A percentile compares a stretch with the other conserved stretches of the same genome.
phyloP scores from a whole-genome alignment of 768 basidiomycete genomes.

The Rhodotorula toruloides region DNA sequence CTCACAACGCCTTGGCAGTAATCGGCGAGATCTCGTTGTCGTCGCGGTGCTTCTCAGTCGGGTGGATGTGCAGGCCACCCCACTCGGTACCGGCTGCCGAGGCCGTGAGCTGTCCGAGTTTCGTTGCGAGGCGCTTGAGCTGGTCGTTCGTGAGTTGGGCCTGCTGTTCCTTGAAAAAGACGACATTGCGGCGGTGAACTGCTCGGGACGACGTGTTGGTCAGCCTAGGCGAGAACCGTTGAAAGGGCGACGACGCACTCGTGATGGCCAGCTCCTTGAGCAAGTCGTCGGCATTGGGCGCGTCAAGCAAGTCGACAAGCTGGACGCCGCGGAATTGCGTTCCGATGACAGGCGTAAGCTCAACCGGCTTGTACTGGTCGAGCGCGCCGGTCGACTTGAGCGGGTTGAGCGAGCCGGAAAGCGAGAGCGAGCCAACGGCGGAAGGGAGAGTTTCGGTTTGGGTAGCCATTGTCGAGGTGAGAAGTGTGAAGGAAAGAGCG shows the following conservation, averaged over 20 bases:
- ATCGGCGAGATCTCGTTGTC: slow-evolving; percentile 58
- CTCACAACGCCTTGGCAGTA: slow-evolving; percentile 49
- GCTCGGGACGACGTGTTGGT: slow-evolving; percentile 50
- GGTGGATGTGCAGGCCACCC: slow-evolving; percentile 30
- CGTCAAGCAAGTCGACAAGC: slow-evolving; percentile 52
- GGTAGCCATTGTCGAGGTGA: too few species aligned
- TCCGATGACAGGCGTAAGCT: slow-evolving; percentile 57
- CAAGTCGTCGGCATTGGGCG: slow-evolving; percentile 54
- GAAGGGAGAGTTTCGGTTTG: too few species aligned
- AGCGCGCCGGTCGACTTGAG: slow-evolving; percentile 40
- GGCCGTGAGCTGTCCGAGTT: neutral
- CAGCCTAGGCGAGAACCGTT: slow-evolving; percentile 47
- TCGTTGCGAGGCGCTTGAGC: slow-evolving; percentile 3
- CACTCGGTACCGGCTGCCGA: slow-evolving; percentile 3
- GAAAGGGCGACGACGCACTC: slow-evolving; percentile 51
- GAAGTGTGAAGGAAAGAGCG: too few species aligned
- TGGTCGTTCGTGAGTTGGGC: neutral
- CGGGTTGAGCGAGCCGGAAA: slow-evolving; percentile 16
- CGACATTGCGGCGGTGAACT: slow-evolving; percentile 52
- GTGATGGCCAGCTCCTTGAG: slow-evolving; percentile 57
- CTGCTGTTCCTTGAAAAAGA: slow-evolving; percentile 16
- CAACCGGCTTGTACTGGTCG: slow-evolving; percentile 40
- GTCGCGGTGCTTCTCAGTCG: neutral
- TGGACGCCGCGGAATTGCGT: slow-evolving; percentile 52
- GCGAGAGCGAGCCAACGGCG: too few species aligned